Conservation (phyloP, 345 rosid species). For the Tarenaya hassleriana region DNA sequence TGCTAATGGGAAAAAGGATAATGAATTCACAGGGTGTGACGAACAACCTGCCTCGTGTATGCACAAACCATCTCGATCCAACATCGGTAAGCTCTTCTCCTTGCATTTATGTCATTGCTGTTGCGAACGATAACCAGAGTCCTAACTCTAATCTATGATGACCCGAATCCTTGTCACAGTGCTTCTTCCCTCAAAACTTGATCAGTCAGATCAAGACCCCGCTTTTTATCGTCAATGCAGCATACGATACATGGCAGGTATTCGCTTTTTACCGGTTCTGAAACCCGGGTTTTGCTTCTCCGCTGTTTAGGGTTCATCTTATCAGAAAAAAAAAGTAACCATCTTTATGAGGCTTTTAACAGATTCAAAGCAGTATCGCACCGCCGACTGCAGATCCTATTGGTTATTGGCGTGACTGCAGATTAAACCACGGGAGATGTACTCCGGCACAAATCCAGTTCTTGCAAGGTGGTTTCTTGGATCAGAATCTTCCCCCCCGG, state of each 20-base stretch:
- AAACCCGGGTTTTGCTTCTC: neutral
- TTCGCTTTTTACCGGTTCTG: neutral
- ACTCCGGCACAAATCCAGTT: slow-evolving; percentile 57
- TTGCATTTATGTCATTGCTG: neutral
- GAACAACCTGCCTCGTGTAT: slow-evolving; percentile 61
- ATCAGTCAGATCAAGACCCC: slow-evolving; percentile 72
- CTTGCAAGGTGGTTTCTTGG: slow-evolving; percentile 47
- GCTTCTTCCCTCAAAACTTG: slow-evolving; percentile 95
- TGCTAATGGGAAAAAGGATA: slow-evolving; percentile 48
- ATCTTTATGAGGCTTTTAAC: too few species aligned
- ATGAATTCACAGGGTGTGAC: too few species aligned
- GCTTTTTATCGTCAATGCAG: slow-evolving; percentile 75
- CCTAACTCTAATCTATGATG: too few species aligned
- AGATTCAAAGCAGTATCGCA: slow-evolving; percentile 70
- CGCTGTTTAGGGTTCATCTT: too few species aligned
- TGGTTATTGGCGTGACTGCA: slow-evolving; percentile 65
- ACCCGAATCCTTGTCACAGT: slow-evolving; percentile 47
- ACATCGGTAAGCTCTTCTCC: slow-evolving; percentile 53
- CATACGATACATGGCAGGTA: slow-evolving; percentile 99
- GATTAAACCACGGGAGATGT: slow-evolving; percentile 47
- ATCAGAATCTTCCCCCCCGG: too few species aligned
- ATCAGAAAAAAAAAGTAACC: too few species aligned
- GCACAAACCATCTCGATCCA: slow-evolving; percentile 67
- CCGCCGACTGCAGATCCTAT: slow-evolving; percentile 68
- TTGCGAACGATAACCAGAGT: too few species aligned